These are phyloP conservation scores for Ogataea minuta DNA, from an alignment of 805 yeast species.

Conservation along the genomic window DNA sequence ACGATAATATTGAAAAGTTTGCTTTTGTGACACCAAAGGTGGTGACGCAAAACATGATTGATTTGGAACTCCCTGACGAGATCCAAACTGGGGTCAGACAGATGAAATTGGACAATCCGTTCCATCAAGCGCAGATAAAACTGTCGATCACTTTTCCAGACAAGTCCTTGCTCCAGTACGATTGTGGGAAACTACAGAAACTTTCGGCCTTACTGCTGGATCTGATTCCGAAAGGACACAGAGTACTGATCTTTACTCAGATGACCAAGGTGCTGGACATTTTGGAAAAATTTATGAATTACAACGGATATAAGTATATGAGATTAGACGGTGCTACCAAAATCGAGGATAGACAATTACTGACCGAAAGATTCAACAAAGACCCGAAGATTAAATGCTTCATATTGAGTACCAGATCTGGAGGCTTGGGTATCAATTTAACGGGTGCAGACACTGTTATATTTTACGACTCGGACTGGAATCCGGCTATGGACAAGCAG, in stretches of 20 bases:
- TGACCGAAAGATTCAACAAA: constrained; percentile 89
- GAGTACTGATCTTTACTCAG: constrained; percentile 94
- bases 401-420: constrained; percentile 92
- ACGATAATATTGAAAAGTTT: constrained; percentile 62
- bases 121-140: constrained; percentile 82
- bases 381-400: constrained; percentile 87
- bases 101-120: constrained; percentile 43
- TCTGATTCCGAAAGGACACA: constrained; percentile 81
- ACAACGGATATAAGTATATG: constrained; percentile 92
- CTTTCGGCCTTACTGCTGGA: constrained; percentile 73
- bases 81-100: constrained; percentile 27
- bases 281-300: constrained; percentile 86
- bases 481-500: constrained; percentile 99
- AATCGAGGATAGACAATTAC: constrained; percentile 91
- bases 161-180: constrained; percentile 85
- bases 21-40: constrained; percentile 88
- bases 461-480: constrained; percentile 81
- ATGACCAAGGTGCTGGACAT: constrained; percentile 97
- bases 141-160: constrained; percentile 95
- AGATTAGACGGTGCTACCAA: constrained; percentile 97
- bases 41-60: constrained; percentile 70
- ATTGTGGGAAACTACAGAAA: constrained; percentile 94
- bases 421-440: constrained; percentile 77
- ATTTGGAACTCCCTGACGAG: constrained; percentile 45
- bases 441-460: constrained; percentile 76